A percentile compares a stretch with the other conserved stretches of the same genome.
phyloP scores from a whole-genome alignment of 1,284 basidiomycete genomes.

The Microbotryum scabiosae region DNA sequence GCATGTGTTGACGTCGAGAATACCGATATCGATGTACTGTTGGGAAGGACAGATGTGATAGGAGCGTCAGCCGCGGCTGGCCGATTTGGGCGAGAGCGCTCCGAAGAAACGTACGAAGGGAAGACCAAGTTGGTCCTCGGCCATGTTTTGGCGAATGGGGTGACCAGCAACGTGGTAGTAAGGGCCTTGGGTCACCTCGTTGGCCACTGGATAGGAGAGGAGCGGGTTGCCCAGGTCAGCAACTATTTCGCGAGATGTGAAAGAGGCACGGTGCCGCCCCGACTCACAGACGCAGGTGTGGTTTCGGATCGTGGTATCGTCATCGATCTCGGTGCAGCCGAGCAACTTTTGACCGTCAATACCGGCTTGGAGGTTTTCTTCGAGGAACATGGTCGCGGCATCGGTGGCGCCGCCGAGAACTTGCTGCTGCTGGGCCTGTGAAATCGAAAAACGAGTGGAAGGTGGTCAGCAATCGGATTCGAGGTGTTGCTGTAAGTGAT shows the following conservation, averaged over 20 bases:
- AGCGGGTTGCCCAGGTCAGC: neutral
- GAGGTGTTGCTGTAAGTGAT: neutral
- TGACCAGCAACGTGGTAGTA: constrained; percentile 47
- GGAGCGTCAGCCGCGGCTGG: neutral
- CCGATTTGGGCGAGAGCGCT: neutral
- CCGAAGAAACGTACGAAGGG: constrained; percentile 38
- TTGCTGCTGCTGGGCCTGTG: constrained; percentile 24
- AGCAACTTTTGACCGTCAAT: constrained; percentile 31
- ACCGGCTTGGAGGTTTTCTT: constrained; percentile 30
- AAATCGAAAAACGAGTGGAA: neutral
- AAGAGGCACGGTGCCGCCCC: neutral
- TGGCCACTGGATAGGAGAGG: constrained; percentile 30
- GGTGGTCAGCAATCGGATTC: neutral
- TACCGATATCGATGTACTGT: constrained; percentile 54
- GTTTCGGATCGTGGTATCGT: constrained; percentile 38
- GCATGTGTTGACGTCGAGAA: constrained; percentile 66
- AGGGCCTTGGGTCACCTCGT: constrained; percentile 44
- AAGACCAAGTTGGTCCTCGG: constrained; percentile 49
- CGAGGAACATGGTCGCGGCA: constrained; percentile 39
- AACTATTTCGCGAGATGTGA: neutral
- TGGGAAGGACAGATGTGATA: too few species aligned
- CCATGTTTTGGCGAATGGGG: constrained; percentile 48
- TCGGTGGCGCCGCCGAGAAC: constrained; percentile 34
- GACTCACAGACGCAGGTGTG: constrained; percentile 38
- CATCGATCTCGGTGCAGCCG: constrained; percentile 36